Percentiles rank a stretch among this genome's conserved stretches.
Evolutionary conservation across 2,329 filamentous ascomycete species (phyloP).

Genomic region (Bipolaris gigantea): DNA sequence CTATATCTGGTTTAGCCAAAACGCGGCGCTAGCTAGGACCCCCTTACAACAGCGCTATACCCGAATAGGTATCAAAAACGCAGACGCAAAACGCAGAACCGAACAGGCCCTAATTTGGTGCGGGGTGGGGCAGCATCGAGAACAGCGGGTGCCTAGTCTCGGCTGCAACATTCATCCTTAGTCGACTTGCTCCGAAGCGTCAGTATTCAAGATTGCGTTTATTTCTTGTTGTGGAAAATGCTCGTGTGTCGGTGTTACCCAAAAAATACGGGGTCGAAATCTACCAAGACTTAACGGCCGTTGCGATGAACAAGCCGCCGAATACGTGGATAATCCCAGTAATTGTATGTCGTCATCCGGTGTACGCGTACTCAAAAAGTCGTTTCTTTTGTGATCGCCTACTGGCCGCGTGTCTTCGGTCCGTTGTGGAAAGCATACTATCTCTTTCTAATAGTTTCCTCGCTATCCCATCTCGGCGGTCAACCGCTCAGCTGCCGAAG

Average conservation of each 20-base stretch:
- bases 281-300: not conserved
- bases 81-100: too few species aligned
- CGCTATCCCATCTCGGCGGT: not conserved
- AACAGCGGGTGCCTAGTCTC: not conserved
- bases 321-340: not conserved
- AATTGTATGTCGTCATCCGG: not conserved
- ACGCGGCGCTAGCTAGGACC: too few species aligned
- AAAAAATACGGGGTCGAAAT: not conserved
- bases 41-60: too few species aligned
- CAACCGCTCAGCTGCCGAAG: constrained; percentile 51
- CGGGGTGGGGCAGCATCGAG: not conserved
- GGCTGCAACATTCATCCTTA: not conserved
- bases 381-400: not conserved
- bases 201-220: not conserved
- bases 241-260: not conserved
- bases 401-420: not conserved
- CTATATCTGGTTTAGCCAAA: too few species aligned
- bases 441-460: not conserved
- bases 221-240: not conserved
- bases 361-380: not conserved
- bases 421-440: not conserved
- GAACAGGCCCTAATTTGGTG: too few species aligned
- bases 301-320: not conserved
- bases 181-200: too few species aligned
- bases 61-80: too few species aligned